phyloP scores from a whole-genome alignment of 2,329 filamentous ascomycete genomes.

The Trichophyton rubrum region DNA sequence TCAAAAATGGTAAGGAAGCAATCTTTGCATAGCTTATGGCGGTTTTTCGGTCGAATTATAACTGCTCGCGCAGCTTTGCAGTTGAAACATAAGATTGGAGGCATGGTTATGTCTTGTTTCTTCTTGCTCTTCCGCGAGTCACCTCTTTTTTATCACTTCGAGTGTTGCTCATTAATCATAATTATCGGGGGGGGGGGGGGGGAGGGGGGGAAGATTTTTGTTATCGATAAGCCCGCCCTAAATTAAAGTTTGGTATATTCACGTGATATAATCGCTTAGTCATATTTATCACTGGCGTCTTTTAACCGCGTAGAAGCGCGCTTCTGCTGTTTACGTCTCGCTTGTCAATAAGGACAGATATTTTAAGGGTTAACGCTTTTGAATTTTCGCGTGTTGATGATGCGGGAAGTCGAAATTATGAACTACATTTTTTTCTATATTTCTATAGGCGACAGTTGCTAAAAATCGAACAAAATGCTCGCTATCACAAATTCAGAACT shows the following conservation, averaged over 20 bases:
- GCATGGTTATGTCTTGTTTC: conserved; percentile 43
- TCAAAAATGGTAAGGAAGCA: conserved; percentile 88
- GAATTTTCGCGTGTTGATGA: too few species aligned
- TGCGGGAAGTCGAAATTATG: too few species aligned
- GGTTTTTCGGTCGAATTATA: conserved; percentile 88
- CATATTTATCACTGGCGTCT: too few species aligned
- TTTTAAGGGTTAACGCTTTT: too few species aligned
- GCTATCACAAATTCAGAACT: too few species aligned
- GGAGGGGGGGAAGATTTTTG: background rate
- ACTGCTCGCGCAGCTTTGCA: conserved; percentile 69
- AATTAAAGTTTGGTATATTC: background rate
- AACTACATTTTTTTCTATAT: too few species aligned
- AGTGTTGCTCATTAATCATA: background rate
- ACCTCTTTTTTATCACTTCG: background rate
- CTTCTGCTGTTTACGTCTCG: too few species aligned
- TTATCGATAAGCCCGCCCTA: background rate
- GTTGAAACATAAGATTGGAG: conserved; percentile 60
- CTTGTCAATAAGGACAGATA: too few species aligned
- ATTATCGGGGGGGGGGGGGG: too few species aligned
- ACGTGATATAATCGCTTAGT: background rate
- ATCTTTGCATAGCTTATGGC: conserved; percentile 77
- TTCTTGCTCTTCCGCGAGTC: background rate
- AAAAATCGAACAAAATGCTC: too few species aligned
- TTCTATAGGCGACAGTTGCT: too few species aligned
- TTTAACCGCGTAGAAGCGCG: too few species aligned